Base-by-base conservation (phyloP, 345 rosid species). In the Salix brachista region DNA sequence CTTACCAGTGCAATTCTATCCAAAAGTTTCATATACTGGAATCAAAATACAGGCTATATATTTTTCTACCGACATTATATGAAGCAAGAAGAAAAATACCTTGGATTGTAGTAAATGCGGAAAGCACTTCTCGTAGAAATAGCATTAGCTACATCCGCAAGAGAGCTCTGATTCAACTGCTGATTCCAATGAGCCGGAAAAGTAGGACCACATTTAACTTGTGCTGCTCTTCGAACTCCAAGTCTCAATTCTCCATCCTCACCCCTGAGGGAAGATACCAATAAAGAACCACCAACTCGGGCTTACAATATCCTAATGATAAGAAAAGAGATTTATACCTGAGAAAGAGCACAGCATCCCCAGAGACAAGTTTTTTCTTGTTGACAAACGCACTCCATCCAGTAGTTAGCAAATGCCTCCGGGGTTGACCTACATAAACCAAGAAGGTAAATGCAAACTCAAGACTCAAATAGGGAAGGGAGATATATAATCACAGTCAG, bases 371-470 rank as follows among this genome's bases (percentile, higher is more conserved):
- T 81, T 94, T 94, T 91, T 96, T 96, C 92, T 88, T 92, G 82
- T 96, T 96, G 6, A 96, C 98, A 82, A 96, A 96, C 26, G 94
- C 95, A 84, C 97, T 96, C 99, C 99, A 96, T 58, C 99, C 99
- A 9, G 98, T 96, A 8, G 99, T 96, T 19, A 96, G 97, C 92
- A 96, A 86, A 84, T 96, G 99, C 86, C 99, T 89, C 78, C 98
- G 90, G 21, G 99, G 99, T 85, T 94, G 99, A 37, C 99, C 99
- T 96, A 83, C 23, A 65, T 78, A 60, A 70, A 76, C 68, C 72
- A 77, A 60, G 52, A 34, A 64, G 70, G 52, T 13, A 65, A 72
- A 65, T 25, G 50, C 41, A 62, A 71, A 46, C 34, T 30, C 12
- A 21, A 64, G 60, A 25, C 19, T 8, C 68, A 71, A 46, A 66